Conservation (phyloP, 129 eudicot species). For the Apium graveolens region DNA sequence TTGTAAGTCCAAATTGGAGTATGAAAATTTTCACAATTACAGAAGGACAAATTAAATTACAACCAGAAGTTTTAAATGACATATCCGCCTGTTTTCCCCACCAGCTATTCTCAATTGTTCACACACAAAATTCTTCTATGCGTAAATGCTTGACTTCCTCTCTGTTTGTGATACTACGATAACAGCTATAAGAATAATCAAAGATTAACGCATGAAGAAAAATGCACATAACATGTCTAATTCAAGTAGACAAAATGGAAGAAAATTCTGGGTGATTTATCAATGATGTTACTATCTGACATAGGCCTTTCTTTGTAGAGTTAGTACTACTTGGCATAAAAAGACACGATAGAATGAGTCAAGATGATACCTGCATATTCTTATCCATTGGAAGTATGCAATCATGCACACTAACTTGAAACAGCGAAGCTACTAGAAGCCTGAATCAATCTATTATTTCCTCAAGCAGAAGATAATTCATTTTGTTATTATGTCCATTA, state of each 20-base stretch:
- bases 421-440: neutral
- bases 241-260: neutral
- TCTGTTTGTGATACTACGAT: neutral
- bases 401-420: neutral
- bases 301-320: neutral
- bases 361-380: neutral
- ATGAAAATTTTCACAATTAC: neutral
- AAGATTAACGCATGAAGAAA: neutral
- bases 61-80: neutral
- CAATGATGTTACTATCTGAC: neutral
- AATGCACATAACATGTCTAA: neutral
- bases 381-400: neutral
- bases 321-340: neutral
- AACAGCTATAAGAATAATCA: neutral
- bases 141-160: conserved; percentile 1
- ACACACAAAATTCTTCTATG: neutral
- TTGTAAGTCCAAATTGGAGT: conserved; percentile 1
- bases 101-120: neutral
- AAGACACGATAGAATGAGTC: neutral
- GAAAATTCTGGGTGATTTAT: neutral
- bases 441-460: neutral
- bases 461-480: neutral
- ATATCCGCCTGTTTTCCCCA: neutral
- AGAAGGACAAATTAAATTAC: neutral
- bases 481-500: neutral